Conservation (phyloP, 495 filamentous ascomycete genomes). For the Penicillium maclennaniae region DNA sequence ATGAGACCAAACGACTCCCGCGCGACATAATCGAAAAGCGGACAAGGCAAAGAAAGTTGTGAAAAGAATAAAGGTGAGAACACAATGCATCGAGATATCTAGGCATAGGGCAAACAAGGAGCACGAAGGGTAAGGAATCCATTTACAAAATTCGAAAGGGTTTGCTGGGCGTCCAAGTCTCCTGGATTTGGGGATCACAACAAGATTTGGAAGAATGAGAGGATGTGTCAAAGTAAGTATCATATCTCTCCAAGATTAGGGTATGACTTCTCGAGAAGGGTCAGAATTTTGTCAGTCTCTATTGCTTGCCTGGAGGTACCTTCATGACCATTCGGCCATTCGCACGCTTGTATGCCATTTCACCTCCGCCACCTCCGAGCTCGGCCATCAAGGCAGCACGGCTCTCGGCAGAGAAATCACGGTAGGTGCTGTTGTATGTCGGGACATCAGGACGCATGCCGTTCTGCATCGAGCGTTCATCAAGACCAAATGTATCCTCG, state of each 20-base stretch:
- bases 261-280: background rate
- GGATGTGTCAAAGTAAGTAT: background rate
- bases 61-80: background rate
- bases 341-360: conserved; percentile 52
- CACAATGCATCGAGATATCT: conserved; percentile 14
- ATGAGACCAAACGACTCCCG: conserved; percentile 2
- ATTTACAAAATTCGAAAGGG: conserved; percentile 23
- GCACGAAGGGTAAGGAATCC: conserved; percentile 7
- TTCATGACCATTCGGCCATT: conserved; percentile 38
- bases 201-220: background rate
- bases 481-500: conserved; percentile 41
- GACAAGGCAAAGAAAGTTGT: conserved; percentile 6
- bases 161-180: background rate
- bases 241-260: background rate
- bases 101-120: conserved; percentile 11
- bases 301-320: conserved; percentile 20
- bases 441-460: conserved; percentile 49
- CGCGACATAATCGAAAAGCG: conserved; percentile 6
- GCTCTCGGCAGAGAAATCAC: conserved; percentile 29
- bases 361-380: conserved; percentile 22
- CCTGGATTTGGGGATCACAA: background rate
- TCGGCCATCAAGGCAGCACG: conserved; percentile 31
- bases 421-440: conserved; percentile 22
- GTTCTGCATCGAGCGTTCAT: conserved; percentile 45
- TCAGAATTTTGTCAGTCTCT: background rate